Base-by-base conservation (phyloP, 768 basidiomycete species). In the Vararia minispora region DNA sequence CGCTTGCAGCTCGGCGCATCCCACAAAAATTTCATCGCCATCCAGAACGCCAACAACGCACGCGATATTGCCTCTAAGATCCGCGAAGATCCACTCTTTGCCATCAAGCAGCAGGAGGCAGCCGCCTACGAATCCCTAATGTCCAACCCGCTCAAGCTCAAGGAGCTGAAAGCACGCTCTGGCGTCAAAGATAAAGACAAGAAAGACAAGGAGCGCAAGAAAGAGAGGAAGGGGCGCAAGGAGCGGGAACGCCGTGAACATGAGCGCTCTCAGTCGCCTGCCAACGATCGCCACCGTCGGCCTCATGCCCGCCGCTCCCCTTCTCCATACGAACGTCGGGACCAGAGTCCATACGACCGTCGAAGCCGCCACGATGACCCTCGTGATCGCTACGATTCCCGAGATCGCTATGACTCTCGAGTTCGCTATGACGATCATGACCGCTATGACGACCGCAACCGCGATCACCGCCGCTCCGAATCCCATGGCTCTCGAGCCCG, bases 31-130 rank as follows among this genome's bases (percentile, higher is more conserved):
- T 95, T 94, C 56, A 92, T 94, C 39, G 90, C 92, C 3, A 71
- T 88, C 2, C 91, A 95, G 55, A 95, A 91, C 55, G 94, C 95
- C 50, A 98, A 98, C 57, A 82, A 66, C 29, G 66, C 64, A 23
- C 80, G 92, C 22, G 95, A 99, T 52, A 72, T 88, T 30, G 84
- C 90, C 16, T 66, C 90, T 21, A 98, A 99, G 61, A 80, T 99
- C 44, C 81, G 95, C 24, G 95, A 98, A 59, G 95, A 99, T 53
- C 95, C 95, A 5, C 55, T 98, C 5, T 69, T 99, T n/a, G 88
- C 86, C 11, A 98, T 99, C 65, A 98, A 97, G 60, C 85, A 91
- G 55, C 94, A 97, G 53, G 94, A 99, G 59, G 91, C 95, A 54
- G 82, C 86, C 6, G 85, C 90, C 6, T 83, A 90, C 49, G 77